Base-by-base conservation (phyloP, 306 rosid species). In the Bauhinia variegata region DNA sequence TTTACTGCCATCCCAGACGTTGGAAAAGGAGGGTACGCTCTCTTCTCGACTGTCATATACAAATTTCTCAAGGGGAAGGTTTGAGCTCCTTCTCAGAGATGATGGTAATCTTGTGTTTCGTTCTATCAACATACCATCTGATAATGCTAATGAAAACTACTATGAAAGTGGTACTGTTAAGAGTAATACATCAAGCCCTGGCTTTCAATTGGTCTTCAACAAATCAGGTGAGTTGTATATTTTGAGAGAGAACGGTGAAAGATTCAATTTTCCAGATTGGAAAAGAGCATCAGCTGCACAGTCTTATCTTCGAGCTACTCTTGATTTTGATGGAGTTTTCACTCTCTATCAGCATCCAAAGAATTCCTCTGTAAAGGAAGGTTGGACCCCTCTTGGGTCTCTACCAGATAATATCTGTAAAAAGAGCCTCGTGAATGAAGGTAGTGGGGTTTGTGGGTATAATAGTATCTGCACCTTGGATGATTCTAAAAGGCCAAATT, bases 261-360 rank as follows among this genome's bases (percentile, higher is more conserved):
- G n/a, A 23, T 59, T 1, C 41, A 9, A 12, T 4, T 14, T 80
- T 7, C 47, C 79, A 46, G 7, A 4, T 0, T 5, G 0, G 33
- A 4, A 1, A 46, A 8, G 4, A 14, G 12, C 0, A 14, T 67
- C 82, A 7, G 36, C 70, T 11, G 6, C 52, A 2, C 34, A 65
- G 1, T 48, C 18, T 28, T 85, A 85, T 44, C 67, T 60, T 52
- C 63, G 80, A 72, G 82, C 60, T 52, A 83, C 70, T 52, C 80
- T 80, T 41, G 19, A 69, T 54, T 82, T 80, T 66, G 80, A 86
- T 75, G 91, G 84, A 11, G 73, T 86, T 63, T 63, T 83, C 56
- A 52, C 67, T 2, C 49, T 60, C 23, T 68, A 61, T 67, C 57
- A 3, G 15, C 23, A 72, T 53, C 81, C 78, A 0, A 86, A 58